Evolutionary conservation across 202 grass and related monocot species (phyloP).

Genomic region (Alloteropsis angusta): DNA sequence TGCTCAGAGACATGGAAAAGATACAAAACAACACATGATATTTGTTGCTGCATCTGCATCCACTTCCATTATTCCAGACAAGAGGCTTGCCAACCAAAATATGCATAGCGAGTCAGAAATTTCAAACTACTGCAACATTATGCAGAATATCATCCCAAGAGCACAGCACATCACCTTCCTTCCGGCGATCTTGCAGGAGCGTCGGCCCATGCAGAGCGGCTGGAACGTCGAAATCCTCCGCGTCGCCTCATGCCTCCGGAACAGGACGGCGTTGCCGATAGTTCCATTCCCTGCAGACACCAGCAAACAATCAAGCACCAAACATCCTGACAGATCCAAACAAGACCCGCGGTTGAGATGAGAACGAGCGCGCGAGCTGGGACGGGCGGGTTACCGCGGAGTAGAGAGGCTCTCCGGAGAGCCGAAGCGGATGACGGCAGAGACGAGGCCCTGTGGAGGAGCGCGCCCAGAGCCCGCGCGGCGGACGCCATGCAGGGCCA

Average conservation of each 20-base stretch:
- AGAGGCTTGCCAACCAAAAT: background rate
- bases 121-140: background rate
- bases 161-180: slow-evolving; percentile 60
- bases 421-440: slow-evolving; percentile 33
- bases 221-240: slow-evolving; percentile 66
- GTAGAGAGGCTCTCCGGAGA: slow-evolving; percentile 20
- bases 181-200: slow-evolving; percentile 98
- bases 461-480: slow-evolving; percentile 40
- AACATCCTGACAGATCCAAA: background rate
- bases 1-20: background rate
- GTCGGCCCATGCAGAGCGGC: slow-evolving; percentile 77
- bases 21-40: background rate
- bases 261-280: background rate
- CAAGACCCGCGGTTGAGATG: background rate
- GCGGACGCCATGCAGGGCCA: slow-evolving; percentile 45
- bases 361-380: background rate
- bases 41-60: background rate
- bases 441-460: slow-evolving; percentile 33
- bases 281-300: slow-evolving; percentile 33
- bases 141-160: background rate
- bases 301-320: background rate
- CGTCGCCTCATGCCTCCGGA: slow-evolving; percentile 8
- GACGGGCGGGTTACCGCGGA: slow-evolving; percentile 25
- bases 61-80: background rate
- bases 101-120: background rate